A percentile compares a stretch with the other conserved stretches of the same genome.
These are phyloP conservation scores for Russula virescens DNA, from an alignment of 768 basidiomycete genomes.

Conservation along the genomic window DNA sequence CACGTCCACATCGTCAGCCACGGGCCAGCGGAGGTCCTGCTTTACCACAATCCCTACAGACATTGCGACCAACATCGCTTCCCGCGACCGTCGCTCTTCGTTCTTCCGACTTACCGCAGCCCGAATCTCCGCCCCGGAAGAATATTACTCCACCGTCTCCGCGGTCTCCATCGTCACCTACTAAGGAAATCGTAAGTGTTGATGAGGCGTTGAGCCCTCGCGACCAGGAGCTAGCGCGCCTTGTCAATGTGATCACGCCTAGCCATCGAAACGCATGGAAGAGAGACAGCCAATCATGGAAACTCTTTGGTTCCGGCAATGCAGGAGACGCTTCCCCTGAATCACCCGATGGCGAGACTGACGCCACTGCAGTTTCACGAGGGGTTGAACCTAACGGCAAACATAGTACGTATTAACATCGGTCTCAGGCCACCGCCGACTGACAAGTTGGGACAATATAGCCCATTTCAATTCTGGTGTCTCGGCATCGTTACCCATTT, in stretches of 20 bases:
- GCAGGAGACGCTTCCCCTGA: slow-evolving; percentile 28
- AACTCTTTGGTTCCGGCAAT: slow-evolving; percentile 41
- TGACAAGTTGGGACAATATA: background rate
- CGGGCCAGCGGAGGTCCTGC: slow-evolving; percentile 33
- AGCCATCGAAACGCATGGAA: slow-evolving; percentile 71
- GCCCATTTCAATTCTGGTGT: slow-evolving; percentile 26
- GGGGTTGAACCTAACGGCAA: slow-evolving; percentile 25
- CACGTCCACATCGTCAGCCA: slow-evolving; percentile 26
- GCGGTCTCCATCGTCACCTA: background rate
- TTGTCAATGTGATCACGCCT: slow-evolving; percentile 64
- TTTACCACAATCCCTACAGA: slow-evolving; percentile 51
- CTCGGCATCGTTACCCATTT: slow-evolving; percentile 57
- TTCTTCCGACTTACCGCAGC: slow-evolving; percentile 17
- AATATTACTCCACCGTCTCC: background rate
- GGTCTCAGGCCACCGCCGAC: background rate
- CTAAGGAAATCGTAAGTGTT: slow-evolving; percentile 17
- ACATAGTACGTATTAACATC: background rate
- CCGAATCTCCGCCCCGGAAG: slow-evolving; percentile 16
- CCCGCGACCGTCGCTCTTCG: slow-evolving; percentile 59
- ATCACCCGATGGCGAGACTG: slow-evolving; percentile 29
- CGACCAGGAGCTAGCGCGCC: slow-evolving; percentile 50
- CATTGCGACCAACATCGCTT: slow-evolving; percentile 62
- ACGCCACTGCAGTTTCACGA: slow-evolving; percentile 22
- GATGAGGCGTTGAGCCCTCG: slow-evolving; percentile 32
- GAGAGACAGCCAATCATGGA: slow-evolving; percentile 58